Evolutionary conservation across 2,329 filamentous ascomycete species (phyloP), one percentile per base, ranked within the genome.

Genomic region (Exophiala bonariae): DNA sequence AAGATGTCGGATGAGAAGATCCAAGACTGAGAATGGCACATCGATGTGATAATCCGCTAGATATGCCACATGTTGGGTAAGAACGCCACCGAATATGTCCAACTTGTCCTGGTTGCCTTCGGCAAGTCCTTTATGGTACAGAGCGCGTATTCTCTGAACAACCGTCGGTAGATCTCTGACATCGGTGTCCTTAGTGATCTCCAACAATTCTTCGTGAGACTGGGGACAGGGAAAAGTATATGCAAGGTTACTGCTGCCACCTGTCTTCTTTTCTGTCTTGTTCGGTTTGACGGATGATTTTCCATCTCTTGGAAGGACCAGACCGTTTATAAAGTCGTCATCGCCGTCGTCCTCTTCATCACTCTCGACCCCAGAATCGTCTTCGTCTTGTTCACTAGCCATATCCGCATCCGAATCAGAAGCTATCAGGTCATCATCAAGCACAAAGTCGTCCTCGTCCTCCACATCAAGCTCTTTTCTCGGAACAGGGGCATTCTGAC

Each of bases 401-500:
- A 68, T 59, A 22, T 70, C 72, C 23, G 62, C 66, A 38, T 72
- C 66, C n/a, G 88, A 92, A 30, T 83, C 87, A 57, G 85, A 91
- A 10, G 90, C 90, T 26, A 96, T 79, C 13, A 97, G 77, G 61
- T 95, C 86, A 53, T 93, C 88, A 49, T 97, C 92, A 52, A 96
- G 83, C 19, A 92, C 65, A 60, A 97, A 97, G 59, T 96, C 89
- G 59, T 97, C 92, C 63, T 97, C 92, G 58, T 96, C 92, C 56
- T 96, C 90, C 26, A 95, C 85, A 4, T 83, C 87, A 14, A 90
- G 60, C 18, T 74, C 69, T 30, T 64, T 62, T 23, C 64, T 70
- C 49, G 57, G 67, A 57, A 44, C 61, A 51, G 55, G 64, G 57
- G 62, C 59, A 35, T 62, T 66, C 23, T 26, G 23, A 6, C 6